Evolutionary conservation across 768 basidiomycete species (phyloP).

Genomic region (Hygrophoropsis aurantiaca): DNA sequence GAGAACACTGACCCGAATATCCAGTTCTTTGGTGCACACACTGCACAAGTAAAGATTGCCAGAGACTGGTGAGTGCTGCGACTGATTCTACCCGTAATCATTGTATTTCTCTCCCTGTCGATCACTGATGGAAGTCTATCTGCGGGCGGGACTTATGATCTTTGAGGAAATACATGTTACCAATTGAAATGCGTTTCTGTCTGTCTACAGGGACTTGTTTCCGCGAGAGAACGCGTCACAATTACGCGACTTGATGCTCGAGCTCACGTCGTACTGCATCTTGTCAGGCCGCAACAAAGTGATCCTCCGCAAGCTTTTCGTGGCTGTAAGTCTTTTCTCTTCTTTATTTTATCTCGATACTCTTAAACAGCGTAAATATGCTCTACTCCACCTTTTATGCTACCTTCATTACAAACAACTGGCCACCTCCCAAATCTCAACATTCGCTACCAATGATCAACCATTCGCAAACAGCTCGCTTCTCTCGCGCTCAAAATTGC

Average conservation of each 20-base stretch:
- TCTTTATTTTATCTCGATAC: too few relatives aligned
- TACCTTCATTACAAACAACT: not conserved
- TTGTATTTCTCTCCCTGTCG: not conserved
- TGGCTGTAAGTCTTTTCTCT: conserved; percentile 56
- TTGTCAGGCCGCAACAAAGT: conserved; percentile 59
- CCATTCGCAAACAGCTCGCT: conserved; percentile 46
- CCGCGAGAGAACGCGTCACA: conserved; percentile 57
- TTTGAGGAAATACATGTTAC: too few relatives aligned
- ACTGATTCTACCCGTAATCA: too few relatives aligned
- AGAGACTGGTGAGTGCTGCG: conserved; percentile 88
- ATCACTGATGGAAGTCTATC: not conserved
- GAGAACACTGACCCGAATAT: conserved; percentile 75
- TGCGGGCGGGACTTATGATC: too few relatives aligned
- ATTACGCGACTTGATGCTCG: conserved; percentile 67
- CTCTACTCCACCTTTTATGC: too few relatives aligned
- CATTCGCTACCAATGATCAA: not conserved
- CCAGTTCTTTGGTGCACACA: conserved; percentile 95
- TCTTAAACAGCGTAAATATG: too few relatives aligned
- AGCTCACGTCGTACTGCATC: conserved; percentile 67
- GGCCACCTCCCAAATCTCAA: not conserved
- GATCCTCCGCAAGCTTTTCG: conserved; percentile 84
- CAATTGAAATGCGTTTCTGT: not conserved
- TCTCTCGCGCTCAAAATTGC: conserved; percentile 72
- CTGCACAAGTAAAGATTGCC: conserved; percentile 89
- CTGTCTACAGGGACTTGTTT: conserved; percentile 62